Conservation (phyloP, 306 rosid genomes). For the Delonix regia region DNA sequence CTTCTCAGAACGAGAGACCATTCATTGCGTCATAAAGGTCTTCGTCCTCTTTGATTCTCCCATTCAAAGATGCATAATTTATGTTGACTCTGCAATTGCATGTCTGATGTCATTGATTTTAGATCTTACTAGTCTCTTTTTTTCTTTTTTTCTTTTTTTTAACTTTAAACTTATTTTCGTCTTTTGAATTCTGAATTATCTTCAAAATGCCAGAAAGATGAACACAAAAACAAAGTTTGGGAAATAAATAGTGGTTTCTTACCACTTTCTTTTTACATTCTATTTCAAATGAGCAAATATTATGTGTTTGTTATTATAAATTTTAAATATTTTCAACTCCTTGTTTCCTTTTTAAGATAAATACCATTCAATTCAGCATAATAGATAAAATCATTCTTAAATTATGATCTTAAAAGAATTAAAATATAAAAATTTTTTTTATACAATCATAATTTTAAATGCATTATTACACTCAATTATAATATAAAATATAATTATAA, state of each 20-base stretch:
- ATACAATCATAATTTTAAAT: too few species aligned
- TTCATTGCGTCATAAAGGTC: constrained; percentile 15
- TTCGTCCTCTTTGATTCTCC: neutral
- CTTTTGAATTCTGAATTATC: neutral
- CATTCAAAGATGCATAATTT: neutral
- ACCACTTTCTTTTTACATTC: neutral
- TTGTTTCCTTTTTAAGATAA: too few species aligned
- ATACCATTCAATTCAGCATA: too few species aligned
- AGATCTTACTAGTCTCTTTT: neutral
- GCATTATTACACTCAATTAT: too few species aligned
- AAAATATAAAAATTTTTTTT: too few species aligned
- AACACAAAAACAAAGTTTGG: neutral
- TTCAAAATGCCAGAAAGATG: neutral
- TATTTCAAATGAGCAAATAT: neutral
- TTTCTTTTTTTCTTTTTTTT: too few species aligned
- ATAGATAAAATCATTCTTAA: too few species aligned
- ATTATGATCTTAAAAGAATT: too few species aligned
- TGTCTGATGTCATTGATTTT: neutral
- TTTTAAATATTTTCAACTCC: too few species aligned
- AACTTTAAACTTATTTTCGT: neutral
- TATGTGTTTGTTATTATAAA: too few species aligned
- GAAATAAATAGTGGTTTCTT: neutral
- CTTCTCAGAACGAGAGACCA: neutral
- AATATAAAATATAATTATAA: too few species aligned
- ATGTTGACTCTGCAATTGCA: neutral